Conservation (phyloP, 2,329 filamentous ascomycete species). For the Aspergillus sojae region DNA sequence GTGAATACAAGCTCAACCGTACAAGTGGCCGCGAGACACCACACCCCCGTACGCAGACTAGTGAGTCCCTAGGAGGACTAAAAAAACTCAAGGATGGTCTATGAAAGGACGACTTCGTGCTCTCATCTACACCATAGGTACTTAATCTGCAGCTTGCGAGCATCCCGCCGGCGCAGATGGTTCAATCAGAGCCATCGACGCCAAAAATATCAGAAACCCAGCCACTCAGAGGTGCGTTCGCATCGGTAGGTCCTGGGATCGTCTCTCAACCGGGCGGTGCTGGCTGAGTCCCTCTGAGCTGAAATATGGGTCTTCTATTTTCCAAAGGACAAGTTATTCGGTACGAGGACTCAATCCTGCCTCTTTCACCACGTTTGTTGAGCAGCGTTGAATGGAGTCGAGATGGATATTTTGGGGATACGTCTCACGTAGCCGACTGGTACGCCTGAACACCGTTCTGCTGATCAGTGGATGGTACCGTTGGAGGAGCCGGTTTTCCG, state of each 20-base stretch:
- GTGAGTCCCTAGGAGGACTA: neutral
- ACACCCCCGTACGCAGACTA: neutral
- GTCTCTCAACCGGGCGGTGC: constrained; percentile 3
- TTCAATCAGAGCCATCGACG: neutral
- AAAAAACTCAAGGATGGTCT: constrained; percentile 3
- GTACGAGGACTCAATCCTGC: neutral
- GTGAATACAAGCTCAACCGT: neutral
- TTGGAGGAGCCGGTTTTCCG: neutral
- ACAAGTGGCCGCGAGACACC: neutral
- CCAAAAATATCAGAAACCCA: constrained; percentile 7
- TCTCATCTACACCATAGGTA: constrained; percentile 1
- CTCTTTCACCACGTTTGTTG: neutral
- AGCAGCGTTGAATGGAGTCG: neutral
- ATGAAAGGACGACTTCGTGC: neutral
- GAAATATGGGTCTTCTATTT: constrained; percentile 4
- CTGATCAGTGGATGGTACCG: constrained; percentile 3
- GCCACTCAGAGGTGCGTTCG: constrained; percentile 5
- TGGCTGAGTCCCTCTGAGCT: neutral
- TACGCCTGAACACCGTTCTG: neutral
- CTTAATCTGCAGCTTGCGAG: neutral
- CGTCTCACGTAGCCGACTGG: neutral
- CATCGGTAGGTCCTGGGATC: constrained; percentile 1
- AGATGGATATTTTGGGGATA: neutral
- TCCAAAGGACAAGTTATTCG: neutral
- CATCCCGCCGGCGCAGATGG: neutral